Conservation (phyloP, 139 green algal genomes). For the Ettlia oleoabundans region DNA sequence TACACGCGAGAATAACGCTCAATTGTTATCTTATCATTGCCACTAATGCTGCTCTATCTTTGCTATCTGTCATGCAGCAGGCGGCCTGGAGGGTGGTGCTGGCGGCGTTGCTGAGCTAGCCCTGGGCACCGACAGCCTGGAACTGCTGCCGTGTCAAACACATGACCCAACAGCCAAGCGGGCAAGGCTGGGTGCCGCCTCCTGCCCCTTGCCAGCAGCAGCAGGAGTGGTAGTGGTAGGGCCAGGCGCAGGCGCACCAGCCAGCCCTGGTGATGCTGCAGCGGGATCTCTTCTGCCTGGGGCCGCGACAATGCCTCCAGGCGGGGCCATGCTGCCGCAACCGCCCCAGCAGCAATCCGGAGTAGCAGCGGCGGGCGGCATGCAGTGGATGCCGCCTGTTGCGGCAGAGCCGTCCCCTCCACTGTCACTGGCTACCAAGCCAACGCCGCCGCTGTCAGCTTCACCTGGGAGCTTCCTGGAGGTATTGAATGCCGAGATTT, state of each 20-base stretch:
- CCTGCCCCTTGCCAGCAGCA: neutral
- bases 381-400: too few relatives aligned
- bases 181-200: neutral
- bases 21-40: too few relatives aligned
- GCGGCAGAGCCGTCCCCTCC: too few relatives aligned
- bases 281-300: too few relatives aligned
- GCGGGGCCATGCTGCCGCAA: too few relatives aligned
- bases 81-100: too few relatives aligned
- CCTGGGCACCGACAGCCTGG: neutral
- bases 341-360: neutral
- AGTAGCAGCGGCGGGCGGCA: too few relatives aligned
- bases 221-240: neutral
- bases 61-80: too few relatives aligned
- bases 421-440: too few relatives aligned
- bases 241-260: neutral
- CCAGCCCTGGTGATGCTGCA: neutral
- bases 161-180: neutral
- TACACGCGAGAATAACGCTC: too few relatives aligned
- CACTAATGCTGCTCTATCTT: too few relatives aligned
- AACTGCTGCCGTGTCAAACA: neutral
- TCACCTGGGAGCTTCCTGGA: slow-evolving; percentile 29
- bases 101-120: neutral
- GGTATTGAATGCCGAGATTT: slow-evolving; percentile 14
- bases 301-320: too few relatives aligned
- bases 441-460: neutral